Evolutionary conservation across 257 asterid genomes (phyloP).

Genomic region (Oldenlandia corymbosa): DNA sequence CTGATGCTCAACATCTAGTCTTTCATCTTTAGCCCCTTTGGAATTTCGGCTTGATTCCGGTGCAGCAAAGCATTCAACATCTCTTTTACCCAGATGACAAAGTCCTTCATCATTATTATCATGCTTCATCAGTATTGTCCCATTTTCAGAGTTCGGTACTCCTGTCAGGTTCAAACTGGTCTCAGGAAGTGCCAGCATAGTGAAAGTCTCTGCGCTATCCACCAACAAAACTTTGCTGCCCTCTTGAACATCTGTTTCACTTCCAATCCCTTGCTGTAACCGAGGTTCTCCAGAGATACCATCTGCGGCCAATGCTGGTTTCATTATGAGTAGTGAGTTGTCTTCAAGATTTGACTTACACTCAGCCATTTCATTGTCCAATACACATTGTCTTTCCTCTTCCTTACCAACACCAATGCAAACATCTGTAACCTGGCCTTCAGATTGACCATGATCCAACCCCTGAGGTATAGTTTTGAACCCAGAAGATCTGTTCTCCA

Average conservation of each 20-base stretch:
- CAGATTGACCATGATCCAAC: slow-evolving; percentile 11
- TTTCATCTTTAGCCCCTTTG: slow-evolving; percentile 5
- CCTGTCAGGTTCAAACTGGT: slow-evolving; percentile 1
- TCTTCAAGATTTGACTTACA: slow-evolving; percentile 16
- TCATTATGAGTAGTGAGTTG: slow-evolving; percentile 13
- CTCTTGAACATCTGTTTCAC: not conserved
- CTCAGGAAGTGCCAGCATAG: not conserved
- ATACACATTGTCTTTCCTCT: not conserved
- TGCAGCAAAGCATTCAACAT: slow-evolving; percentile 14
- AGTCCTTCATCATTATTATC: slow-evolving; percentile 15
- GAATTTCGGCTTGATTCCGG: slow-evolving; percentile 28
- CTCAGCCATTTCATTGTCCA: slow-evolving; percentile 10
- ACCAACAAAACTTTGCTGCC: slow-evolving; percentile 2
- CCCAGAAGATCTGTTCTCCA: slow-evolving; percentile 25
- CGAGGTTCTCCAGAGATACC: not conserved
- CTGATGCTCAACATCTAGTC: slow-evolving; percentile 1
- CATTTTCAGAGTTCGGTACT: slow-evolving; percentile 21
- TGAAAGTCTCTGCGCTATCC: not conserved
- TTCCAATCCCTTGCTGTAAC: not conserved
- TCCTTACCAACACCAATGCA: not conserved
- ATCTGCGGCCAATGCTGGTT: slow-evolving; percentile 11
- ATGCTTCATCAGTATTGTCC: not conserved
- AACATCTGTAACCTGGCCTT: slow-evolving; percentile 5
- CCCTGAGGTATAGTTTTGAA: slow-evolving; percentile 9
- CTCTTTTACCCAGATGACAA: slow-evolving; percentile 8